These are phyloP conservation scores for Maudiozyma humilis DNA, from an alignment of 1,139 yeast species.

Conservation along the genomic window DNA sequence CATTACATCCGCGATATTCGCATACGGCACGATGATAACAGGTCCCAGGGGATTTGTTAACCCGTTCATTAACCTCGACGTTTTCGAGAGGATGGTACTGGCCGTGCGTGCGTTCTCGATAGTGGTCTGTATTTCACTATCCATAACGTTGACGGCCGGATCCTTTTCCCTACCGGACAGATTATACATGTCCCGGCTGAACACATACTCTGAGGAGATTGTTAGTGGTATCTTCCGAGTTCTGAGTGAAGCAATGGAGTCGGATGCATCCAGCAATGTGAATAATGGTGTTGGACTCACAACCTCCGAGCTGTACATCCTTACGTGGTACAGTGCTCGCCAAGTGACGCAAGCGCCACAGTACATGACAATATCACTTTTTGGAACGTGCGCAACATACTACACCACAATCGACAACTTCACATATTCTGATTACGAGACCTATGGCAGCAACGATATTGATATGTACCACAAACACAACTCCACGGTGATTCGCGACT, in stretches of 20 bases:
- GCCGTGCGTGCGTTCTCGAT: constrained; percentile 20
- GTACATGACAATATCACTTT: constrained; percentile 21
- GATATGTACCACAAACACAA: not conserved
- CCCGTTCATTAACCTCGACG: constrained; percentile 12
- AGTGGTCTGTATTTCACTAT: constrained; percentile 16
- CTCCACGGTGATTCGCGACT: constrained; percentile 12
- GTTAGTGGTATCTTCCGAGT: constrained; percentile 23
- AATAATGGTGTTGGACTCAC: constrained; percentile 29
- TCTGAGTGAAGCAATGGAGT: constrained; percentile 20
- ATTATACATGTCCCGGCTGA: constrained; percentile 20
- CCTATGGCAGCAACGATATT: not conserved
- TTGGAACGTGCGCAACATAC: constrained; percentile 23
- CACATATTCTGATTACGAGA: not conserved
- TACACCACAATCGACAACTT: constrained; percentile 5
- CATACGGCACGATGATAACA: not conserved
- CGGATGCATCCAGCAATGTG: constrained; percentile 16
- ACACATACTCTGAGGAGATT: constrained; percentile 22
- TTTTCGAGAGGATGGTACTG: constrained; percentile 21
- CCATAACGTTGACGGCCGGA: constrained; percentile 18
- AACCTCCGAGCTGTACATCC: constrained; percentile 25
- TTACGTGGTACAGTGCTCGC: constrained; percentile 23
- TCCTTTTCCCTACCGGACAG: constrained; percentile 18
- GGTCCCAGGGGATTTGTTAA: not conserved
- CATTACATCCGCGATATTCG: too few species aligned
- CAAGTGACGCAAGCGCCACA: constrained; percentile 25